Conservation (phyloP, 306 rosid genomes). For the Cajanus cajan region DNA sequence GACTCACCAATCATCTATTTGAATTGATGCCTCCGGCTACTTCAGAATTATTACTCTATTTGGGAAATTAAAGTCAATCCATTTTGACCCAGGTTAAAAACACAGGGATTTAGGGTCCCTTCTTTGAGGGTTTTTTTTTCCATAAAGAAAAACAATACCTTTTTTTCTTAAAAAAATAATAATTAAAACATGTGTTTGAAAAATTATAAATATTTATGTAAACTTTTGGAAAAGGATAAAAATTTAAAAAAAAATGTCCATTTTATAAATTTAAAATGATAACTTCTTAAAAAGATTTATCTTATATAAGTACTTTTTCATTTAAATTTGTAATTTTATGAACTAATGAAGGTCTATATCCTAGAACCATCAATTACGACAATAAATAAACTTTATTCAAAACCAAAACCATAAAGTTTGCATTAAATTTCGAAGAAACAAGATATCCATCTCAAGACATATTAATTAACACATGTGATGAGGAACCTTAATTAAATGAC, state of each 20-base stretch:
- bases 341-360: background rate
- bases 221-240: too few relatives aligned
- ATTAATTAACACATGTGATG: constrained; percentile 17
- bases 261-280: too few relatives aligned
- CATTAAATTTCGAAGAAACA: constrained; percentile 28
- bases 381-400: background rate
- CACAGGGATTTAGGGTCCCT: background rate
- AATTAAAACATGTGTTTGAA: too few relatives aligned
- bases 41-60: background rate
- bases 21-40: background rate
- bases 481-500: constrained; percentile 22
- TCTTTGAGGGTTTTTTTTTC: background rate
- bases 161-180: too few relatives aligned
- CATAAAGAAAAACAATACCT: background rate
- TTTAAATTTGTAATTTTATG: background rate
- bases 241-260: too few relatives aligned
- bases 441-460: constrained; percentile 22
- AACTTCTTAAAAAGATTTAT: too few relatives aligned
- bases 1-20: background rate
- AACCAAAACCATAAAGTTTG: constrained; percentile 25
- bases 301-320: background rate
- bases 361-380: background rate
- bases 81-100: background rate
- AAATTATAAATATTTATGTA: too few relatives aligned
- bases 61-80: background rate